Base-by-base conservation (phyloP, 768 basidiomycete genomes). In the Xerocomellus amylosporus region DNA sequence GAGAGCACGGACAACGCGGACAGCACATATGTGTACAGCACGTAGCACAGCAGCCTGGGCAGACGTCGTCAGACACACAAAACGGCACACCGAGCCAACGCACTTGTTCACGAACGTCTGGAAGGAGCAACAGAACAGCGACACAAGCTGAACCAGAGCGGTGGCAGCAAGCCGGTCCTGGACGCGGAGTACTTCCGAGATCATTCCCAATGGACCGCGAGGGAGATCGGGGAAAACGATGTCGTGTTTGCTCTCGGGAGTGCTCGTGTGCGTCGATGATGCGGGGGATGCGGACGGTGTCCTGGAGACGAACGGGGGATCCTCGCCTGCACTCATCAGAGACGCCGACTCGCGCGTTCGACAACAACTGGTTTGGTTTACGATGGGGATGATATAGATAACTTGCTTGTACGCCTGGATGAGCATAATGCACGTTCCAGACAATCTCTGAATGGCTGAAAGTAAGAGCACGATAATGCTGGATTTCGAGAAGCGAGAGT, bases 401-500 rank as follows among this genome's bases (percentile, higher is more conserved):
- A 80, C 77, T 60, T 83, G 85, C 66, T 81, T 85, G 74, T 88
- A 88, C 20, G 80, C 74, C 45, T 86, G 80, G 43, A 88, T 82
- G 48, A 92, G 73, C 36, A 82, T 76, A 13, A 92, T 80, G 60
- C 85, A 85, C 36, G 77, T 71, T 9, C 87, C 84, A 0, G 90
- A 90, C 33, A 92, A 68, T 7, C 79, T 75, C 61, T 90, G 90
- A 14, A 93, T 76, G 28, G 84, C 77, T 13, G 92, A 89, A 20
- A 95, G 85, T 19, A 89, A 71, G 57, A 88, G 67, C 42, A 93
- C 78, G 49, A 89, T 74, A 37, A 90, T 66, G 46, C 75, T 74
- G 36, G 87, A 80, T 51, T 84, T 75, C 22, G 77, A 73, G 49
- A 71, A 63, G 30, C 66, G 64, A 19, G 80, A 75, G 41, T n/a